Conservation (phyloP, 305 asterid genomes). For the Caryopteris hybrid region DNA sequence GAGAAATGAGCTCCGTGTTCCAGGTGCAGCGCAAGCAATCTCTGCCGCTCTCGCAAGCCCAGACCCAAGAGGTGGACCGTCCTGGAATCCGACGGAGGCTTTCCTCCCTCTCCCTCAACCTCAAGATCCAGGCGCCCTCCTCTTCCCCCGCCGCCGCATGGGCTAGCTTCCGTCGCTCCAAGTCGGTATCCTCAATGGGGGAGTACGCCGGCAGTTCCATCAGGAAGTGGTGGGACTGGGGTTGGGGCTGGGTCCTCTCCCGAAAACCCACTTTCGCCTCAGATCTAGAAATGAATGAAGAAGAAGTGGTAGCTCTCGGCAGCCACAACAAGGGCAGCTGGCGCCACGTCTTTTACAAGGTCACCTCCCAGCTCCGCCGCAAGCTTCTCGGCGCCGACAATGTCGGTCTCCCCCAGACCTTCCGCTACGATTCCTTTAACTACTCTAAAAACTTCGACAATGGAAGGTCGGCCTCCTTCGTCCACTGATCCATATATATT, state of each 20-base stretch:
- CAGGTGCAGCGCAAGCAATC: conserved; percentile 48
- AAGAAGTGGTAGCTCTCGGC: conserved; percentile 60
- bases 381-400: conserved; percentile 46
- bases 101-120: conserved; percentile 55
- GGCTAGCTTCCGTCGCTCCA: conserved; percentile 53
- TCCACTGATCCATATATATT: conserved; percentile 9
- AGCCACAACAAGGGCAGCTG: conserved; percentile 65
- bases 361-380: conserved; percentile 55
- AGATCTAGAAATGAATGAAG: conserved; percentile 87
- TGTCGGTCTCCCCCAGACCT: conserved; percentile 66
- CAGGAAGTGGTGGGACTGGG: conserved; percentile 78
- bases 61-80: background rate
- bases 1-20: conserved; percentile 44
- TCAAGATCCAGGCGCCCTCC: conserved; percentile 43
- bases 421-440: conserved; percentile 38
- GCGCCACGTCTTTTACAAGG: conserved; percentile 69
- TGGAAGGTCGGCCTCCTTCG: conserved; percentile 23
- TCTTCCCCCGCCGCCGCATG: conserved; percentile 45
- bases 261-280: conserved; percentile 60
- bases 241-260: conserved; percentile 74
- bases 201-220: conserved; percentile 47
- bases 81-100: conserved; percentile 59
- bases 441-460: conserved; percentile 44
- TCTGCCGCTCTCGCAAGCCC: conserved; percentile 54
- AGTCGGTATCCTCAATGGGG: no score